Evolutionary conservation across 1,284 basidiomycete species (phyloP), one percentile per base, ranked within the genome.

Genomic region (Peniophora sp.): DNA sequence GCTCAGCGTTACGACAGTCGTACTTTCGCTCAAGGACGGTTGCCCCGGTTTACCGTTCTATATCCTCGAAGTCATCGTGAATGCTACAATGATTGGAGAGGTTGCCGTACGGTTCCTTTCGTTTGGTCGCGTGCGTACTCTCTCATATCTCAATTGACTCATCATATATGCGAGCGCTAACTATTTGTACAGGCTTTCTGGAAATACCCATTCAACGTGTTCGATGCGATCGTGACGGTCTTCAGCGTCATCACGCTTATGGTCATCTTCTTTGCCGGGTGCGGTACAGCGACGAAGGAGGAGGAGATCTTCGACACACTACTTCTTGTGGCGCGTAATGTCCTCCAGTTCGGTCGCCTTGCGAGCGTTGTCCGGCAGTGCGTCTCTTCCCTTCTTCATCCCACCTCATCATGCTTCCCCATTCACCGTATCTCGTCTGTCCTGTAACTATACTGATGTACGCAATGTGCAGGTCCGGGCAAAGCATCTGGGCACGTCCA

Each of bases 231-330:
- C 46, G 75, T 97, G 45, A 95, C 93, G 1, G 56, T 79, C 16
- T 90, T 97, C 68, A 97, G 94, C 64, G 83, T 81, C 8, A 65
- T 96, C 55, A 97, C 94, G 1, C 71, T 97, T 17, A 71, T 95
- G 34, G 79, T 96, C 12, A 81, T 97, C 46, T 82, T 89, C 52
- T 88, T 91, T 61, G 83, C 86, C 6, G 85, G 84, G 47, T 92
- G 90, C 63, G 85, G 81, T 22, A 64, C 79, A 35, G 80, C 81
- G 49, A 83, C 86, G 68, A 83, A 87, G 69, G 89, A 91, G 62
- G 94, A 97, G 69, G 92, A 96, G 60, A 71, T 97, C 1, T 74
- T 97, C 50, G 94, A 97, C 65, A 96, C 92, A 0, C 71, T 96
- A 51, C 73, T 97, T 19, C 81, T 97, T 16, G 85, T 97, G 55